Base-by-base conservation (phyloP, 257 asterid species). In the Linaria vulgaris region DNA sequence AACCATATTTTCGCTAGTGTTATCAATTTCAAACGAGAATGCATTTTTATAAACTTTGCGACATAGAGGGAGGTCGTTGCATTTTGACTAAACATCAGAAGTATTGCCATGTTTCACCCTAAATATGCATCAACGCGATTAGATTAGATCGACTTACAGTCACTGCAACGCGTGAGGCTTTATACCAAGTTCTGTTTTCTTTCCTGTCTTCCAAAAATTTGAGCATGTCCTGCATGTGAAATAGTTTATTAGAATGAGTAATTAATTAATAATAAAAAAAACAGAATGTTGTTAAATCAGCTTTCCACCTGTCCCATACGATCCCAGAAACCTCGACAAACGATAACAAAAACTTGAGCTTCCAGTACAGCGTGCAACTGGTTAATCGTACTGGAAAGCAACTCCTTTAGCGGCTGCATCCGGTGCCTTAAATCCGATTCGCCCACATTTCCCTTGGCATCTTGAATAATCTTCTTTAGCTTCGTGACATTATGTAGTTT, bases 281-380 rank as follows among this genome's bases (percentile, higher is more conserved):
- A 9, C 30, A 39, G 1, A 67, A 69, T 23, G 23, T 30, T 23
- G 22, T 61, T 17, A 22, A 12, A 24, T 46, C 1, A 34, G 8
- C 41, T 34, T 34, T 47, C 4, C 25, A 92, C 97, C 99, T 92
- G 99, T 58, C 97, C 97, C 88, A 88, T 87, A 12, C 97, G 84
- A 78, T 87, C 99, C 99, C 99, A 92, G 72, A 83, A 83, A 45
- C 91, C 89, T 66, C 97, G 83, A 53, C 91, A 82, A 39, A 92
- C 70, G 30, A 80, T 79, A 16, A 92, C 77, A 68, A 92, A 89
- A 27, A 92, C 94, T 56, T 81, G 96, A 9, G 84, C 79, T 47
- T 92, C 95, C 19, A 92, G 78, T 13, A 81, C 79, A 6, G 61
- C 23, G 34, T 89, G 91, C 63, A 92, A 69, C 47, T 87, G 94